phyloP scores from a whole-genome alignment of 2,329 filamentous ascomycete species.

The Hypoxylon sp. region DNA sequence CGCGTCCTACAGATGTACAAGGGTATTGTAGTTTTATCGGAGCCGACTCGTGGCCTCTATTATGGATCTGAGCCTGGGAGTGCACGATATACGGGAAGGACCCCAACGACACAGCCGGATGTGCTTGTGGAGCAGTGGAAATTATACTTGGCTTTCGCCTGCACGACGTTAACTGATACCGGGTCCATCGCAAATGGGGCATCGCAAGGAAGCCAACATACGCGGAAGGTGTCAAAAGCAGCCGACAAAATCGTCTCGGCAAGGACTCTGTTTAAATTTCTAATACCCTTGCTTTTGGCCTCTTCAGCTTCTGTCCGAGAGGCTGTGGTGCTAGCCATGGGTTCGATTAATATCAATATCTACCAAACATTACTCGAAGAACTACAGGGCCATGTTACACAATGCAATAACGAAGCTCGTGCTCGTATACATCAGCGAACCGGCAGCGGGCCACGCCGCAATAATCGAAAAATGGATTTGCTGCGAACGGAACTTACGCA shows the following conservation, averaged over 20 bases:
- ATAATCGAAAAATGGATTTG: slow-evolving; percentile 85
- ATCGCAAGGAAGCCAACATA: slow-evolving; percentile 72
- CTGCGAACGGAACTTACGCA: slow-evolving; percentile 94
- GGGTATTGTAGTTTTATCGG: slow-evolving; percentile 79
- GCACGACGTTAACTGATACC: slow-evolving; percentile 89
- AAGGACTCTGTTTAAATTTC: slow-evolving; percentile 85
- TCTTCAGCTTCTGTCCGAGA: slow-evolving; percentile 83
- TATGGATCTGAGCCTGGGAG: slow-evolving; percentile 69
- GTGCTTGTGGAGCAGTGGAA: slow-evolving; percentile 98
- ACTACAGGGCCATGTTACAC: slow-evolving; percentile 83
- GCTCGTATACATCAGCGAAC: slow-evolving; percentile 86
- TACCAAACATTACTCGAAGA: slow-evolving; percentile 92
- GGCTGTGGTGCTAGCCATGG: slow-evolving; percentile 89
- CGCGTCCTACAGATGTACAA: slow-evolving; percentile 93
- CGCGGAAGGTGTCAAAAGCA: slow-evolving; percentile 80
- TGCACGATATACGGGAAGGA: slow-evolving; percentile 60
- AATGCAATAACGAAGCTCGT: slow-evolving; percentile 89
- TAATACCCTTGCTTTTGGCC: slow-evolving; percentile 86
- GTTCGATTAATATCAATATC: slow-evolving; percentile 93
- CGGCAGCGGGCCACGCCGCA: slow-evolving; percentile 81
- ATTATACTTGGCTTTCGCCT: slow-evolving; percentile 94
- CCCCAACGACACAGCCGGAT: slow-evolving; percentile 78
- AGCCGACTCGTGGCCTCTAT: slow-evolving; percentile 71
- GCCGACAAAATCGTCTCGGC: slow-evolving; percentile 86
- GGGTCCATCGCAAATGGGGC: slow-evolving; percentile 69